Percentiles rank a stretch among this genome's conserved stretches.
Conservation (phyloP, 345 rosid species). For the Populus euphratica region DNA sequence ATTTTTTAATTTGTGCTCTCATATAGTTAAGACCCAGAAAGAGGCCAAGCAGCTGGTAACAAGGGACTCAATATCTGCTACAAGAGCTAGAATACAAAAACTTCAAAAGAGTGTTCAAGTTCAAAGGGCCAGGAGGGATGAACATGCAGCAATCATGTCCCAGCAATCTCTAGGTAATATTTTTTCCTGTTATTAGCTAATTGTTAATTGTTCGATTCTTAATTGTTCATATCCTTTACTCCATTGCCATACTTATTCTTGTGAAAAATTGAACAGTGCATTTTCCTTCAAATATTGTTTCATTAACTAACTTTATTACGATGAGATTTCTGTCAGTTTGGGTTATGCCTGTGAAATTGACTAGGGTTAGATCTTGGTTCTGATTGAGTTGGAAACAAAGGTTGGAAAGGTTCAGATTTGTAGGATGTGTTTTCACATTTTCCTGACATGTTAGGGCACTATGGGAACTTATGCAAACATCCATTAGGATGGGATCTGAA, state of each 20-base stretch:
- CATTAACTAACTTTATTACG: neutral
- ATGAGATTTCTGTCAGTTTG: neutral
- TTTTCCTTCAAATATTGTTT: neutral
- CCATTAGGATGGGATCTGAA: neutral
- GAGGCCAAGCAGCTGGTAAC: slow-evolving; percentile 70
- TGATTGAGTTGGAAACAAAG: neutral
- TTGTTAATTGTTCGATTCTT: slow-evolving; percentile 7
- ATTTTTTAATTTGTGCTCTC: slow-evolving; percentile 9
- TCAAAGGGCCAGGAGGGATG: slow-evolving; percentile 68
- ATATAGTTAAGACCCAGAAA: slow-evolving; percentile 67
- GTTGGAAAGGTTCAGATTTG: slow-evolving; percentile 3
- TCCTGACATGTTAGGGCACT: neutral
- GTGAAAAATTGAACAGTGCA: neutral
- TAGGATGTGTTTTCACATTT: slow-evolving; percentile 1
- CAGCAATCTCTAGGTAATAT: slow-evolving; percentile 53
- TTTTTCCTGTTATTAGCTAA: slow-evolving; percentile 2
- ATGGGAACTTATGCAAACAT: neutral
- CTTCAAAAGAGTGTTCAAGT: slow-evolving; percentile 51
- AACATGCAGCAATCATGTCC: slow-evolving; percentile 47
- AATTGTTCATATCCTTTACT: neutral
- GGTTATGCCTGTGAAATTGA: neutral
- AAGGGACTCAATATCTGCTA: slow-evolving; percentile 59
- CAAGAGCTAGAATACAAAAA: slow-evolving; percentile 51
- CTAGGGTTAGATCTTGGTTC: neutral
- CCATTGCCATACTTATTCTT: neutral